These are phyloP conservation scores for Delonix regia DNA, from an alignment of 306 rosid species.

Conservation along the genomic window DNA sequence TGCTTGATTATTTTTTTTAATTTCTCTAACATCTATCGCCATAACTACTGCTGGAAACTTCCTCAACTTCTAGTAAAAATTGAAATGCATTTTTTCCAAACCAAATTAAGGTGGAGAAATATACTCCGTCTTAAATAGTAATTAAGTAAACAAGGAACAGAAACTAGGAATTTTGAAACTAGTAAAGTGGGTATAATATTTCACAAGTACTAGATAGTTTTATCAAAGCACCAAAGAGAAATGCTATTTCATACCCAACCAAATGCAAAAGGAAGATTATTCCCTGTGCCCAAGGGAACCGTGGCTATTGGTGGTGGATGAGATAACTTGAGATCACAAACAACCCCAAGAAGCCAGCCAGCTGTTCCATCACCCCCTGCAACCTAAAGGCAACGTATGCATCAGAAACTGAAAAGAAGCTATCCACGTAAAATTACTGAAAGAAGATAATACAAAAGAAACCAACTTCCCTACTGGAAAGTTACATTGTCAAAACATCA, in stretches of 20 bases:
- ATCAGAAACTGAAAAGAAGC: constrained; percentile 17
- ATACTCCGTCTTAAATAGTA: neutral
- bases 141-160: neutral
- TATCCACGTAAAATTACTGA: constrained; percentile 17
- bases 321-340: constrained; percentile 85
- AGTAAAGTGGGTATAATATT: neutral
- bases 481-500: neutral
- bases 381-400: constrained; percentile 57
- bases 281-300: constrained; percentile 94
- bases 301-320: constrained; percentile 90
- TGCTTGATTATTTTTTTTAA: neutral
- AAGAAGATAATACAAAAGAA: neutral
- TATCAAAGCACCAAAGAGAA: constrained; percentile 20
- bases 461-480: neutral
- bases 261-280: constrained; percentile 97
- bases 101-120: neutral
- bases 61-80: constrained; percentile 9
- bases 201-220: neutral
- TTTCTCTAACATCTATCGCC: constrained; percentile 17
- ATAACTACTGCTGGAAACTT: neutral
- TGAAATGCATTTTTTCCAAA: constrained; percentile 1
- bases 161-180: neutral
- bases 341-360: constrained; percentile 99
- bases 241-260: constrained; percentile 78
- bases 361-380: constrained; percentile 99